Evolutionary conservation across 768 basidiomycete genomes (phyloP), one percentile per base, ranked within the genome.

Genomic region (Pleurotus djamor): DNA sequence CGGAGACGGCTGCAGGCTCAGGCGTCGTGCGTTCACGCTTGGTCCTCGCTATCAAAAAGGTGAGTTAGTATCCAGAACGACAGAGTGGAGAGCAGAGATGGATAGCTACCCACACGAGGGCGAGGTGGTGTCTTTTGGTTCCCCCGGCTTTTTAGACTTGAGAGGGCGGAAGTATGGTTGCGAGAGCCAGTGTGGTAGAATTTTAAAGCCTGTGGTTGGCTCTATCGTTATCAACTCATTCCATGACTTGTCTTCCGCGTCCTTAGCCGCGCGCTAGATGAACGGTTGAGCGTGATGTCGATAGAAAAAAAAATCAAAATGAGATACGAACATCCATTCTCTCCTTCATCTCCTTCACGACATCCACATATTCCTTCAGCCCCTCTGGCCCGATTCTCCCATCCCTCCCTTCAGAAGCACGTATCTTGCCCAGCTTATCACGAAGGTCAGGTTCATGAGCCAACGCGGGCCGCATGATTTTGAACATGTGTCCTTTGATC

Each of bases 401-500:
- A 60, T 66, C 41, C 21, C 49, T 51, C 62, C 37, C 57, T 65
- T 64, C 43, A 64, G 66, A 61, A 3, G 71, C 66, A 58, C 66
- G 71, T 35, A 85, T 72, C 49, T 72, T 77, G 5, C 92, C 91
- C 16, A 98, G 73, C 66, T 75, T 75, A 59, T 92, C 86, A 44
- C 96, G 78, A 60, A 97, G 70, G 67, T 95, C 94, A 2, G 72
- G 77, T 64, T 92, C 85, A 52, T 76, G 69, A 17, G 66, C 74
- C 35, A 98, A 75, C 0, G 87, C 89, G 0, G 93, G 93, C 0
- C 89, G 86, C 74, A 97, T 82, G 36, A 99, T 71, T 72, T 97
- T 93, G 83, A 97, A 99, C 36, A 99, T 69, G 68, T 99, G 96
- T 0, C 92, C 89, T 67, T 96, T 96, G 64, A 98, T 83, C 0